Evolutionary conservation across 1,284 basidiomycete genomes (phyloP).

Genomic region (Xerocomus amazonicus): DNA sequence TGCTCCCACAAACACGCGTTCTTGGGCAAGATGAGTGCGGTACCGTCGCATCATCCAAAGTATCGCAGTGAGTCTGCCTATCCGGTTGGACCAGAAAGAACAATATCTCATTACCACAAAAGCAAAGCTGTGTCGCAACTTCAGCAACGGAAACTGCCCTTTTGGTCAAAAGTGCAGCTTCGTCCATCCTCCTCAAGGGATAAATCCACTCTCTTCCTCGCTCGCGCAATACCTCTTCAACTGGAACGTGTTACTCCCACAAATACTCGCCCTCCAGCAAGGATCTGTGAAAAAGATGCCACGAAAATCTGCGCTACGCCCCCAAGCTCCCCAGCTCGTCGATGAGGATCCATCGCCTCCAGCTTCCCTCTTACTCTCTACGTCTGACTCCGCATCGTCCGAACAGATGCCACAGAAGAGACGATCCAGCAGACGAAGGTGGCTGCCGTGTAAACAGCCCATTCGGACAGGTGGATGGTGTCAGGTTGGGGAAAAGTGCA

Average conservation of each 20-base stretch:
- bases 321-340: slow-evolving; percentile 11
- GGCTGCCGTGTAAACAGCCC: slow-evolving; percentile 42
- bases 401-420: slow-evolving; percentile 7
- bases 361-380: slow-evolving; percentile 23
- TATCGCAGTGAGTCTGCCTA: slow-evolving; percentile 32
- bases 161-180: slow-evolving; percentile 32
- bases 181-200: slow-evolving; percentile 23
- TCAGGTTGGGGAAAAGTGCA: slow-evolving; percentile 41
- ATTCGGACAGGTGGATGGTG: slow-evolving; percentile 43
- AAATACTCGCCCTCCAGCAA: slow-evolving; percentile 13
- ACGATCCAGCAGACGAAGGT: slow-evolving; percentile 30
- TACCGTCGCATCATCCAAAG: slow-evolving; percentile 20
- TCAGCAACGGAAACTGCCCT: slow-evolving; percentile 25
- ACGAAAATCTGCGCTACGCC: neutral
- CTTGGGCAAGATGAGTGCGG: slow-evolving; percentile 7
- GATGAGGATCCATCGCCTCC: slow-evolving; percentile 15
- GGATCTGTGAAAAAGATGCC: slow-evolving; percentile 1
- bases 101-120: slow-evolving; percentile 5
- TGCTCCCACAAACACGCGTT: slow-evolving; percentile 5
- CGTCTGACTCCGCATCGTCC: slow-evolving; percentile 16
- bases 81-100: neutral
- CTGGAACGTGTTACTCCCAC: slow-evolving; percentile 20
- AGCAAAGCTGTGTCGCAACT: slow-evolving; percentile 33
- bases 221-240: slow-evolving; percentile 13
- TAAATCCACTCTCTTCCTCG: slow-evolving; percentile 6